Percentiles rank a stretch among this genome's conserved stretches.
Evolutionary conservation across 2,329 filamentous ascomycete genomes (phyloP).

Genomic region (Aspergillus quadrilineatus): DNA sequence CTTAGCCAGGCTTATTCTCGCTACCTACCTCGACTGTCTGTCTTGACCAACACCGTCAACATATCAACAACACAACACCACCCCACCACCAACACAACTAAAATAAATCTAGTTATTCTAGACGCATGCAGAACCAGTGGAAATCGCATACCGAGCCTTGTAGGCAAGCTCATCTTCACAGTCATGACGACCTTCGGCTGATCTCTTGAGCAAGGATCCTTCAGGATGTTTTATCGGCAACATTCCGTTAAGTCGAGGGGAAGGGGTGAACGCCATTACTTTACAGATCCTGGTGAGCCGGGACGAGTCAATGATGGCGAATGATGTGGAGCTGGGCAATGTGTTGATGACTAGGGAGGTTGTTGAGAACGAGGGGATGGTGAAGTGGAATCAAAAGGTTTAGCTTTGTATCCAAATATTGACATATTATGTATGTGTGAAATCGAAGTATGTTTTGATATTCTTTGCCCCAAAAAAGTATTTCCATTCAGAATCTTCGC

Average conservation of each 20-base stretch:
- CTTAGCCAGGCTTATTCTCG: not conserved
- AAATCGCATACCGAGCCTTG: conserved; percentile 46
- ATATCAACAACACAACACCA: not conserved
- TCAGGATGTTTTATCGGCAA: conserved; percentile 46
- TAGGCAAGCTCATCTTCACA: conserved; percentile 40
- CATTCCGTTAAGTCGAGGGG: conserved; percentile 43
- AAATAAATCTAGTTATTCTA: no score
- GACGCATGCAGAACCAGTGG: conserved; percentile 33
- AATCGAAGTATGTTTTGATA: no score
- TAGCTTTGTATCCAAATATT: not conserved
- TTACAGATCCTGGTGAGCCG: conserved; percentile 39
- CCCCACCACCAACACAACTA: not conserved
- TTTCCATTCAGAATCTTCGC: no score
- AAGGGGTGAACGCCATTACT: conserved; percentile 47
- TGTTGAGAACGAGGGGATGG: conserved; percentile 41
- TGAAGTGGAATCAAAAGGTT: conserved; percentile 30
- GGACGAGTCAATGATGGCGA: conserved; percentile 42
- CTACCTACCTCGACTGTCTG: not conserved
- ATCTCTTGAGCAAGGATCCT: conserved; percentile 45
- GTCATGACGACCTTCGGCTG: conserved; percentile 38
- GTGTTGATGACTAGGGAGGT: conserved; percentile 45
- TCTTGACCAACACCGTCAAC: no score
- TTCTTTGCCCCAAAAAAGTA: no score
- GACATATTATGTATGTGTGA: no score
- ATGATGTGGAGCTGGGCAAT: conserved; percentile 38